Base-by-base conservation (phyloP, 208 protist species). In the Wallacemonas collosoma region DNA sequence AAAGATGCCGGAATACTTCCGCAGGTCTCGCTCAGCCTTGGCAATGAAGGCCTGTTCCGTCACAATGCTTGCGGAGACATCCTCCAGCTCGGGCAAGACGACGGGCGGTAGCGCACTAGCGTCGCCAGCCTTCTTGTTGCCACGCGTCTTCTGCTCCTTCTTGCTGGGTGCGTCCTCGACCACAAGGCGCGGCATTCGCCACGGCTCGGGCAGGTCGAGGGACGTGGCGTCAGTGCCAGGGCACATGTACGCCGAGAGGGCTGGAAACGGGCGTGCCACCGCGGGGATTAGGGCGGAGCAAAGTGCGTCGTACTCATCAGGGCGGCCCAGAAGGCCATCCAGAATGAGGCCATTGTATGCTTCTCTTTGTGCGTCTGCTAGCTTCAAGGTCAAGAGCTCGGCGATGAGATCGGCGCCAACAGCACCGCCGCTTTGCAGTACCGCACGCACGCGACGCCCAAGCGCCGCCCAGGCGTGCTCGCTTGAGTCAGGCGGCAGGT, bases 81-180 rank as follows among this genome's bases (percentile, higher is more conserved):
- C 77, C 15, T 80, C 76, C 41, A 97, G 85, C 14, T 78, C 77
- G 4, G 93, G 93, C 40, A 97, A 79, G 48, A 83, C 87, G n/a
- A 85, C 79, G 3, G 88, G 88, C 0, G 91, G 91, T 40, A 96
- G 78, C 12, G 82, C 48, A 38, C 73, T 80, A 38, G 86, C 71
- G 68, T 93, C 89, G 35, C 87, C 86, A 39, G 77, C 83, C 60
- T 87, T 89, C 67, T 86, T 72, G n/a, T 73, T 56, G 17, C 56
- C 51, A 35, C 79, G 75, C 51, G 73, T n/a, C 71, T 86, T 87
- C 0, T 69, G 61, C 38, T 95, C 90, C 73, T 77, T 81, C 74
- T 88, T 86, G 39, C 45, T 43, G n/a, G 68, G 44, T 0, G 45
- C 9, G 8, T 86, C 83, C 15, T 88, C 83, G 1, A 69, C 57